phyloP scores from a whole-genome alignment of 2,329 filamentous ascomycete species.

The Cladosporium sp. region DNA sequence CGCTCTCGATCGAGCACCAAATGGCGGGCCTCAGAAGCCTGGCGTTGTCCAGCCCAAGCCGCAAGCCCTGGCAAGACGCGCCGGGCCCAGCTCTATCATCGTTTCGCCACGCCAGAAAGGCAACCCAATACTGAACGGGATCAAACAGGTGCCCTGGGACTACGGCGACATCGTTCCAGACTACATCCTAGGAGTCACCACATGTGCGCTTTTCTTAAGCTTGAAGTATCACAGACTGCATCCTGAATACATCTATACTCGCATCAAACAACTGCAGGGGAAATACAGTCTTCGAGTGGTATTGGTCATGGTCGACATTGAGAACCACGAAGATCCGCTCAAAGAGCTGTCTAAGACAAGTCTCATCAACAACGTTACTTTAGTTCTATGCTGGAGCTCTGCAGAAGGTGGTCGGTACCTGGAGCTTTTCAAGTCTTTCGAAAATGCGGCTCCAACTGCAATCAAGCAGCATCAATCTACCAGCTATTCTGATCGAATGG shows the following conservation, averaged over 20 bases:
- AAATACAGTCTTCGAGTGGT: constrained; percentile 83
- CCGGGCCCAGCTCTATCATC: constrained; percentile 69
- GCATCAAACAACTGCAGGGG: constrained; percentile 75
- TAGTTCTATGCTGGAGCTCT: constrained; percentile 90
- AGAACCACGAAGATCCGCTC: constrained; percentile 83
- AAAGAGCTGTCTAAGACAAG: constrained; percentile 90
- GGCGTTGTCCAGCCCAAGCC: constrained; percentile 66
- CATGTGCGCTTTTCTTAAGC: constrained; percentile 85
- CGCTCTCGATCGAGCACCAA: constrained; percentile 28
- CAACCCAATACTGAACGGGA: constrained; percentile 80
- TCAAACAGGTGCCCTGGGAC: constrained; percentile 85
- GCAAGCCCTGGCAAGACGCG: constrained; percentile 66
- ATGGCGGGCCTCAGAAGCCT: constrained; percentile 15
- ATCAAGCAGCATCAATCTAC: constrained; percentile 82
- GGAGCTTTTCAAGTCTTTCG: constrained; percentile 90
- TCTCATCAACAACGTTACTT: constrained; percentile 83
- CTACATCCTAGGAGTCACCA: constrained; percentile 80
- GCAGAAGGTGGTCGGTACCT: constrained; percentile 90
- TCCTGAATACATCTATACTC: constrained; percentile 94
- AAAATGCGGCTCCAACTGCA: constrained; percentile 72
- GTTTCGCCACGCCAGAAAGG: constrained; percentile 91
- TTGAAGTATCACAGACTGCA: constrained; percentile 96
- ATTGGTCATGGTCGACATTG: constrained; percentile 88
- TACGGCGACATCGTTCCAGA: constrained; percentile 96
- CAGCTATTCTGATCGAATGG: constrained; percentile 76